These are phyloP conservation scores for Clavispora phyllophila DNA, from an alignment of 805 yeast species.

Conservation along the genomic window DNA sequence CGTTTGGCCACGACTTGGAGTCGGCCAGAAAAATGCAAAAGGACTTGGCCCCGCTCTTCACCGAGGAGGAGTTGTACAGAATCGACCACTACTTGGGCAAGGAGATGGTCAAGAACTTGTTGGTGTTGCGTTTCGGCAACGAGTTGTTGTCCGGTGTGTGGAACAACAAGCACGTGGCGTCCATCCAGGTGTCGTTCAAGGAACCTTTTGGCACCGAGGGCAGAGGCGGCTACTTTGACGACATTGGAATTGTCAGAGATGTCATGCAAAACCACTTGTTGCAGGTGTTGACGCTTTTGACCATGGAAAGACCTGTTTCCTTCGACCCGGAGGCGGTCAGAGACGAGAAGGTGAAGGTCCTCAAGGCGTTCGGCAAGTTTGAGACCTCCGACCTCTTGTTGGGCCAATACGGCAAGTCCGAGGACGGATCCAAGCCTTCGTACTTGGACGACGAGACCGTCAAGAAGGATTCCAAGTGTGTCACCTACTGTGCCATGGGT, in stretches of 20 bases:
- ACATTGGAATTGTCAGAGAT: constrained; percentile 92
- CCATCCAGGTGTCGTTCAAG: constrained; percentile 87
- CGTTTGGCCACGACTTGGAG: constrained; percentile 89
- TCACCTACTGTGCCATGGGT: constrained; percentile 85
- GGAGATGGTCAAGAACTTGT: constrained; percentile 93
- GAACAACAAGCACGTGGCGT: constrained; percentile 73
- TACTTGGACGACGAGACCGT: constrained; percentile 93
- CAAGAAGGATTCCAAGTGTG: constrained; percentile 72
- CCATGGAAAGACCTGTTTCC: constrained; percentile 95
- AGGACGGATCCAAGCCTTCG: constrained; percentile 85
- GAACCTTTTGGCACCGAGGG: constrained; percentile 99
- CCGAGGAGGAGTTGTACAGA: constrained; percentile 88
- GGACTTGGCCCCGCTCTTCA: constrained; percentile 77
- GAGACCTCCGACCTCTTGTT: constrained; percentile 61
- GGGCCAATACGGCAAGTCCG: constrained; percentile 84
- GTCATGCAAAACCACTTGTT: constrained; percentile 97
- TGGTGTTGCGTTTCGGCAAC: constrained; percentile 88
- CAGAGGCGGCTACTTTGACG: constrained; percentile 96
- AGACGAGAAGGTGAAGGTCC: constrained; percentile 92
- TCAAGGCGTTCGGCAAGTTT: constrained; percentile 73
- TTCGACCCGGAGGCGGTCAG: constrained; percentile 89
- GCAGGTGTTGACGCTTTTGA: constrained; percentile 84
- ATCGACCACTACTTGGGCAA: constrained; percentile 97
- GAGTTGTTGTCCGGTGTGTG: constrained; percentile 83
- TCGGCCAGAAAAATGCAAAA: constrained; percentile 73